Base-by-base conservation (phyloP, 2,329 filamentous ascomycete genomes). In the Paraconiothyrium brasiliense region DNA sequence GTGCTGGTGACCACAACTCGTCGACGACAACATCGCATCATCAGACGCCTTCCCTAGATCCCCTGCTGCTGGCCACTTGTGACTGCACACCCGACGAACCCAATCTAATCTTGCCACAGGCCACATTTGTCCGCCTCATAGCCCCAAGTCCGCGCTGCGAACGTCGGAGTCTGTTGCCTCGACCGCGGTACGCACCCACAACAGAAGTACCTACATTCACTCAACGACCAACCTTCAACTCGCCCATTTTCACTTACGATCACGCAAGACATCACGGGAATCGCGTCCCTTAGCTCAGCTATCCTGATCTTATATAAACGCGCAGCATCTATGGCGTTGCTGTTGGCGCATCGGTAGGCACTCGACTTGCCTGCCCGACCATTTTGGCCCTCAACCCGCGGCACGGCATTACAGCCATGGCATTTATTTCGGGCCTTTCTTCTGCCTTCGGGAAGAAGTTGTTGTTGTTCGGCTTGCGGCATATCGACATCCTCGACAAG, bases 401-500 rank as follows among this genome's bases (percentile, higher is more conserved):
- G 61, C 60, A 46, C 22, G 30, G 30, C 61, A 37, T 59, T 35
- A 43, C 43, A 24, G 75, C 69, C 78, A 93, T 94, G 91, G 88
- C 90, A 57, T 78, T 78, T 66, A 44, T 89, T 86, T 71, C 73
- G 27, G 69, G 92, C 76, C 86, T 95, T 73, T 89, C 93, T 66
- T 92, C 88, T 69, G 92, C 84, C 69, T 83, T 97, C 84, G 92
- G 94, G 81, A 97, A 95, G 85, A 89, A 91, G 78, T 85, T 98
- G 71, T 86, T 98, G 67, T 90, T 92, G 69, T 97, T 95, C 82
- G 92, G 90, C 54, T 84, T 99, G 46, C 90, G 91, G 27, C 89
- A 90, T 60, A 85, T 97, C 61, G 93, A 97, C 70, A 85, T 97
- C 58, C 87, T 99, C 62, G 95, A 98, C 73, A 91, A 92, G 60